Evolutionary conservation across 169 alveolate genomes (phyloP), one percentile per base, ranked within the genome.

Genomic region (Perkinsus chesapeaki): DNA sequence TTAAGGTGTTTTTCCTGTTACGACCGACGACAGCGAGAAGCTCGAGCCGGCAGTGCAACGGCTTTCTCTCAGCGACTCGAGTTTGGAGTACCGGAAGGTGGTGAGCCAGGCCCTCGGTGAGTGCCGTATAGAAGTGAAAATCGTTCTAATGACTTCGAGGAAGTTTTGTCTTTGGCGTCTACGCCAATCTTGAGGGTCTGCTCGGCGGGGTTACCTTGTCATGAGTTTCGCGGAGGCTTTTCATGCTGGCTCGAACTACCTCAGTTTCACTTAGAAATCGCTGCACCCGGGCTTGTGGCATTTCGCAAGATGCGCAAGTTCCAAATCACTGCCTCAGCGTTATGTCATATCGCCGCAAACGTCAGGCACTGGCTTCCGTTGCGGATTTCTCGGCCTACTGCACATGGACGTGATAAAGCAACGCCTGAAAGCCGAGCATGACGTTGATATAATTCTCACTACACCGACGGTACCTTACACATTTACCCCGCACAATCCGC

Each of bases 321-420:
- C n/a, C n/a, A n/a, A n/a, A n/a, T n/a, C n/a, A n/a, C n/a, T n/a
- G n/a, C n/a, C n/a, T n/a, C n/a, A n/a, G n/a, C n/a, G n/a, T n/a
- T n/a, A n/a, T n/a, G n/a, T n/a, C n/a, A n/a, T n/a, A n/a, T n/a
- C n/a, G n/a, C n/a, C n/a, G n/a, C n/a, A 43, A 9, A 43, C 23
- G 31, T 20, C 82, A 60, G 82, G 82, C 82, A 60, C 82, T 96
- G 91, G 99, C 99, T 34, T 98, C 95, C 95, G 98, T 91, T 98
- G 99, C 93, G 99, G 99, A 7, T 98, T 98, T 93, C 95, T 98
- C 73, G 99, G 99, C 31, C 92, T 98, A 93, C 95, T 98, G 60
- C 99, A 98, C 95, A 93, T 98, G 97, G 99, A 98, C 95, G 98
- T 98, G 38, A 97, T 98, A 43, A 97, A 97, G 94, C 97, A 98